Conservation (phyloP, 176 grass and related monocot genomes). For the Oropetium thomaeum region DNA sequence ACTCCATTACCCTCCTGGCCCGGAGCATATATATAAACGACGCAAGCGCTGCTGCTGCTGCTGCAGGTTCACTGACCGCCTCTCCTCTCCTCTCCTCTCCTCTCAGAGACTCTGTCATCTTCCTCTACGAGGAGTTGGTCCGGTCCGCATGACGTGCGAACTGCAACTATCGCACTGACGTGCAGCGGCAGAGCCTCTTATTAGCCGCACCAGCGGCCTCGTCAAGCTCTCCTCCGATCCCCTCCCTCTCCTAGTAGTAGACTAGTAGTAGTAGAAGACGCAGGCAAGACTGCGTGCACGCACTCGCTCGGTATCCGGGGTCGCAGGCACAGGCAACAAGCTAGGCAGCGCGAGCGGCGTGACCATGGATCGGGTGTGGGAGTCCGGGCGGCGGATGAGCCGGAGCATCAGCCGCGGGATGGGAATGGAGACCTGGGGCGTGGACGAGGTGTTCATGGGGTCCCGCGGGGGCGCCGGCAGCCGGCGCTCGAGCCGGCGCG, state of each 20-base stretch:
- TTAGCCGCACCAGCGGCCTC: neutral
- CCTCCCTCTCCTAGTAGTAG: no score
- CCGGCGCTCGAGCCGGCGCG: neutral
- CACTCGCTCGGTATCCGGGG: no score
- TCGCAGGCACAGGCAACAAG: no score
- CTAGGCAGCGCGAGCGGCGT: no score
- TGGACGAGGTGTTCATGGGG: slow-evolving; percentile 71
- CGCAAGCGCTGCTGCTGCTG: no score
- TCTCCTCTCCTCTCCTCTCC: no score
- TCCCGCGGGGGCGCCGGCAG: neutral
- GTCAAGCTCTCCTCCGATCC: no score
- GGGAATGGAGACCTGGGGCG: slow-evolving; percentile 81
- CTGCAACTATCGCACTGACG: neutral
- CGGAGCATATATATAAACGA: no score
- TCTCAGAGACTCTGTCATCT: neutral
- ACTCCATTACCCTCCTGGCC: no score
- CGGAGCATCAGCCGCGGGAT: slow-evolving; percentile 67
- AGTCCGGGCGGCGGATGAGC: slow-evolving; percentile 76
- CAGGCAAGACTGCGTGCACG: neutral
- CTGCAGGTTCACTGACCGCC: no score
- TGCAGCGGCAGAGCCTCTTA: neutral
- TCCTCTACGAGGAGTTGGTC: neutral
- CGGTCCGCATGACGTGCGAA: neutral
- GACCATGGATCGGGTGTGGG: slow-evolving; percentile 67
- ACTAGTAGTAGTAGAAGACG: no score